These are phyloP conservation scores for Suhomyces sp. DNA, from an alignment of 805 yeast species.

Conservation along the genomic window DNA sequence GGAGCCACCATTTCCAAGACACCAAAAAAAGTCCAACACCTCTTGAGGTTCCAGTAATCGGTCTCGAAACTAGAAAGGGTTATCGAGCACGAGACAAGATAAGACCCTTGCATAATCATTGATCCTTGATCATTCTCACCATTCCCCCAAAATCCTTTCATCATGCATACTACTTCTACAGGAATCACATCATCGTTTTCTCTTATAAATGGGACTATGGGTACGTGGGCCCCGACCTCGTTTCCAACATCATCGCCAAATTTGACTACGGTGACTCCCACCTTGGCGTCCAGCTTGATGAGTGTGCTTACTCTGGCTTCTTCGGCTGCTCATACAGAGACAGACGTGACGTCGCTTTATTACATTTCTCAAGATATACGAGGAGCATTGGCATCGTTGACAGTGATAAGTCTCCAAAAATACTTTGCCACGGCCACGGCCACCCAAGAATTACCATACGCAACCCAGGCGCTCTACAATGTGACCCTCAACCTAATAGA, in stretches of 20 bases:
- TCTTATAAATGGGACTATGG: not conserved
- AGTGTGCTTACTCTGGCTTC: slow-evolving; percentile 12
- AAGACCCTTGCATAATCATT: not conserved
- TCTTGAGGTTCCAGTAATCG: not conserved
- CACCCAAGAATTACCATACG: slow-evolving; percentile 16
- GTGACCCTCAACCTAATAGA: slow-evolving; percentile 18
- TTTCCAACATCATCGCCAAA: slow-evolving; percentile 11
- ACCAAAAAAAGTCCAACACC: not conserved
- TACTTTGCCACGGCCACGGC: slow-evolving; percentile 22
- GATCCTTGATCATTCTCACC: not conserved
- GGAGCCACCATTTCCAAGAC: not conserved
- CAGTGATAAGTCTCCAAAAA: slow-evolving; percentile 16
- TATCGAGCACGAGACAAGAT: not conserved
- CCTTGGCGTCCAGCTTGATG: slow-evolving; percentile 9
- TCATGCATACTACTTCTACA: not conserved
- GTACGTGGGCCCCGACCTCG: slow-evolving; percentile 3
- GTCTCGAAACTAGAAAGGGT: not conserved
- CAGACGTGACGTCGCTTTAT: slow-evolving; percentile 13
- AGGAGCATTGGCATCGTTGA: slow-evolving; percentile 20
- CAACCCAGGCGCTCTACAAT: slow-evolving; percentile 17
- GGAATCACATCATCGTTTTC: not conserved
- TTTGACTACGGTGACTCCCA: slow-evolving; percentile 17
- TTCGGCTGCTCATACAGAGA: slow-evolving; percentile 13
- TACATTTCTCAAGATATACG: slow-evolving; percentile 13
- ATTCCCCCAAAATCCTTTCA: not conserved